Evolutionary conservation across 2,329 filamentous ascomycete genomes (phyloP), one percentile per base, ranked within the genome.

Genomic region (Tothia fuscella): DNA sequence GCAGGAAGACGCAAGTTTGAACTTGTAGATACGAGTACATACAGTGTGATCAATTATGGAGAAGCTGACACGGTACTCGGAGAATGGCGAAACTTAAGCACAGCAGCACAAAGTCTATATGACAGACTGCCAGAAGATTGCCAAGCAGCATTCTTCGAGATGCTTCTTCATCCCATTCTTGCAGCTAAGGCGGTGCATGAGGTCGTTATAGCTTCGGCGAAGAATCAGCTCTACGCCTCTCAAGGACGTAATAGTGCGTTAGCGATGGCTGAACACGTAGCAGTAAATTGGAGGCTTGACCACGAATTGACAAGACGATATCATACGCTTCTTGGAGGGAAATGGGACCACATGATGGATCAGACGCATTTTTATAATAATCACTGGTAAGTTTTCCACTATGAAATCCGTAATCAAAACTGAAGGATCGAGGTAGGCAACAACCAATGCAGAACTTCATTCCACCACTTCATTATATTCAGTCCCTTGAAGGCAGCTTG

Each of bases 371-470:
- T 62, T n/a, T 57, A 58, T 12, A 60, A 62, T 42, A 55, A 59
- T 10, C 60, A 59, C 47, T 63, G 59, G 58, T 59, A 47, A 47
- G 28, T 41, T 32, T 17, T 20, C 13, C 7, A n/a, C 4, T 17
- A 16, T 2, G 6, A 12, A 33, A 25, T 19, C 6, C 7, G 24
- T 9, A 38, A 16, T 4, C 16, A 4, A 5, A n/a, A 3, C 26
- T 4, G 9, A 19, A 34, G 3, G 24, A 16, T 14, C 5, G 2
- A 26, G 68, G 55, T 74, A 59, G 78, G 78, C 80, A 84, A 57
- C 79, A 83, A 54, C 78, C 80, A 1, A 82, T 82, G 79, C 66
- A 78, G 25, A 80, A 84, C 52, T 70, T 71, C 0, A 67, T 80
- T 1, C 78, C 79, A 0, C 68, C 72, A 6, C 65, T 82, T 47